Evolutionary conservation across 176 grass and related monocot species (phyloP).

Genomic region (Saccharum spontaneum): DNA sequence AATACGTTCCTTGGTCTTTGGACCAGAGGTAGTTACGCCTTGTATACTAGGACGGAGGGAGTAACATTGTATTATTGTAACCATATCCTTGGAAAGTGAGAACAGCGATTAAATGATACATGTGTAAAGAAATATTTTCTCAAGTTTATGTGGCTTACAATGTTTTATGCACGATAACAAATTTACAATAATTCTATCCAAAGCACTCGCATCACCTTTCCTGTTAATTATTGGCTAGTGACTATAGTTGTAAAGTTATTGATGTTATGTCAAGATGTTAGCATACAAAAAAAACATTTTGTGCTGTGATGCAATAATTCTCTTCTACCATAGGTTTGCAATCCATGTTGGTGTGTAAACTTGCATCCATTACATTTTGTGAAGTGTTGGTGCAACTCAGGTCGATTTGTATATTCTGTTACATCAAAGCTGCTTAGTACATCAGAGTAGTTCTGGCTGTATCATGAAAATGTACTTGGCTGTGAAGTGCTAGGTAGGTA

Average conservation of each 20-base stretch:
- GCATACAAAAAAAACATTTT: background rate
- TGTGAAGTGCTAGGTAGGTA: conserved; percentile 9
- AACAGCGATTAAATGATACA: background rate
- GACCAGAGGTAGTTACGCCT: no score
- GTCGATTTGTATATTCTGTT: background rate
- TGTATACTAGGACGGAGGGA: no score
- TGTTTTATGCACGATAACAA: background rate
- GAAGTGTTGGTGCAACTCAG: background rate
- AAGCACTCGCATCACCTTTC: background rate
- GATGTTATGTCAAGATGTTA: background rate
- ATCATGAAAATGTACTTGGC: conserved; percentile 1
- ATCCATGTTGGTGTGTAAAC: background rate
- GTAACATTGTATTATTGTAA: background rate
- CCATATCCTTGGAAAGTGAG: background rate
- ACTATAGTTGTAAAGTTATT: conserved; percentile 4
- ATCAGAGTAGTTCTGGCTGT: conserved; percentile 8
- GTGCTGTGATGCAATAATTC: background rate
- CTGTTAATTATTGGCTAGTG: conserved; percentile 1
- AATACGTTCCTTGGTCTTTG: no score
- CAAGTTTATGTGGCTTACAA: conserved; percentile 10
- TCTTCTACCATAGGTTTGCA: background rate
- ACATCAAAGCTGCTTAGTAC: conserved; percentile 20
- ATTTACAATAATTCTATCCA: conserved; percentile 16
- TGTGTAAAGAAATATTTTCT: conserved; percentile 24
- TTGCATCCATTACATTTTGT: background rate